Evolutionary conservation across 2,329 filamentous ascomycete genomes (phyloP).

Genomic region (Fusarium tuaranense): DNA sequence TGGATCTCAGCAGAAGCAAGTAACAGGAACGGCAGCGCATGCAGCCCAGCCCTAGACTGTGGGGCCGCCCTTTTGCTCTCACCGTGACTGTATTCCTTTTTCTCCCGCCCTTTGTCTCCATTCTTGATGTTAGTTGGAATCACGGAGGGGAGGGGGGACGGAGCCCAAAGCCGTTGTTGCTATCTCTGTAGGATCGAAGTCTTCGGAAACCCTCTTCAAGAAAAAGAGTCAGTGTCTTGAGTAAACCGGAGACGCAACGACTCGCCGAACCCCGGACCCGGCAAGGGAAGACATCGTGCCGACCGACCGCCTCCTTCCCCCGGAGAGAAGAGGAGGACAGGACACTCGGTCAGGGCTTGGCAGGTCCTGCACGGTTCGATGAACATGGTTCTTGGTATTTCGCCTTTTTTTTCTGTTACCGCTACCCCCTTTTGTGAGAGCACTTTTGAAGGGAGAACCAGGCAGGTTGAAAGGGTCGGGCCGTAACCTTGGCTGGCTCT

Average conservation of each 20-base stretch:
- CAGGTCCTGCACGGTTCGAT: constrained; percentile 9
- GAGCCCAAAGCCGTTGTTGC: background rate
- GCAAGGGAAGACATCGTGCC: constrained; percentile 16
- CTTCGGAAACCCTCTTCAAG: background rate
- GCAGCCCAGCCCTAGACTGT: constrained; percentile 10
- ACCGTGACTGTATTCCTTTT: constrained; percentile 12
- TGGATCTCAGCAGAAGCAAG: constrained; percentile 38
- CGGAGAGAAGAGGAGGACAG: background rate
- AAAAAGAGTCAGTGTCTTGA: constrained; percentile 12
- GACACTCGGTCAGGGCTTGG: background rate
- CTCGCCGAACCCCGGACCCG: constrained; percentile 12
- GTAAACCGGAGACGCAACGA: background rate
- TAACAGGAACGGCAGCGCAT: constrained; percentile 26
- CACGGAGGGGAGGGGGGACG: background rate
- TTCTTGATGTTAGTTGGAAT: background rate
- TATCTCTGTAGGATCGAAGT: background rate
- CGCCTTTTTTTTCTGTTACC: background rate
- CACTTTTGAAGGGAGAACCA: background rate
- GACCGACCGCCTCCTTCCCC: background rate
- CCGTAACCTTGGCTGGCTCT: constrained; percentile 24
- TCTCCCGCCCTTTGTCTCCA: background rate
- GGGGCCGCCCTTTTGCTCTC: constrained; percentile 3
- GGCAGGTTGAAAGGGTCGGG: constrained; percentile 26
- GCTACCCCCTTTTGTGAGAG: constrained; percentile 18
- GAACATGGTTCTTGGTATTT: constrained; percentile 23